Conservation (phyloP, 179 eudicot genomes). For the Monotropa hypopitys region DNA sequence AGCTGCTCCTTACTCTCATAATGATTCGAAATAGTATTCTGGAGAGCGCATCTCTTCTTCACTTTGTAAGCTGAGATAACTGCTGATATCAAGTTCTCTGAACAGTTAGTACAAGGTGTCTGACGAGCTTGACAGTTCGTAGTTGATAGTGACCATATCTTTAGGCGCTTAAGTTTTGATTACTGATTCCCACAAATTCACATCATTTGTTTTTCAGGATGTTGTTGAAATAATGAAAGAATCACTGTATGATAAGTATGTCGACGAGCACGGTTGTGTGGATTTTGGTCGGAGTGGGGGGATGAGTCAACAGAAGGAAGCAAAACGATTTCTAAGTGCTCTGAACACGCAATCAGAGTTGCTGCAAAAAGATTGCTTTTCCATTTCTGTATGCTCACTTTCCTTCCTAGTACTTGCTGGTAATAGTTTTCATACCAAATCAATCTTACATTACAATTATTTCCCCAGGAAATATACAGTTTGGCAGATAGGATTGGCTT, state of each 20-base stretch:
- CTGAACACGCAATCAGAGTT: conserved; percentile 78
- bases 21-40: neutral
- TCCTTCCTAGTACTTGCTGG: neutral
- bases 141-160: neutral
- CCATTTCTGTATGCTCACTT: conserved; percentile 54
- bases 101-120: neutral
- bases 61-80: neutral
- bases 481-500: conserved; percentile 86
- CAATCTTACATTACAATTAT: conserved; percentile 3
- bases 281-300: conserved; percentile 97
- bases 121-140: neutral
- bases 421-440: neutral
- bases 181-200: neutral
- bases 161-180: neutral
- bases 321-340: conserved; percentile 80
- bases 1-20: neutral
- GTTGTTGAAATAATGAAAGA: conserved; percentile 96
- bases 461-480: conserved; percentile 74
- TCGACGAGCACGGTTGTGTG: conserved; percentile 76
- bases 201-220: conserved; percentile 39
- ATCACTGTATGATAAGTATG: conserved; percentile 83
- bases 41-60: neutral
- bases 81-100: neutral
- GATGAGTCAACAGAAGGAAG: conserved; percentile 96
- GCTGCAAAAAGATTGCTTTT: conserved; percentile 84